A percentile compares a stretch with the other conserved stretches of the same genome.
Conservation (phyloP, 345 rosid genomes). For the Noccaea bulbosa region DNA sequence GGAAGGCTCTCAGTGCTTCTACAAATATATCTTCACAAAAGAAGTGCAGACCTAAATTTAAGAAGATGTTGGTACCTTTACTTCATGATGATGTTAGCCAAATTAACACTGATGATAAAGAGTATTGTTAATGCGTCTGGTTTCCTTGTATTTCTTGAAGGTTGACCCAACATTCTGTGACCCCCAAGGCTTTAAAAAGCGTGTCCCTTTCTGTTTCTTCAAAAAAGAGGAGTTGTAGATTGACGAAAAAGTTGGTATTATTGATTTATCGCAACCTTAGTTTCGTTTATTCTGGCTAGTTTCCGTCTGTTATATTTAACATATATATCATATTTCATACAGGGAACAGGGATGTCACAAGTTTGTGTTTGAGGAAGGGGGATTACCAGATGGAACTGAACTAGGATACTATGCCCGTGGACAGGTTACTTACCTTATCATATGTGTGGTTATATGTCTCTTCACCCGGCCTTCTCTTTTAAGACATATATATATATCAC, state of each 20-base stretch:
- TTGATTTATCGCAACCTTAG: conserved; percentile 27
- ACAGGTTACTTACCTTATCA: conserved; percentile 60
- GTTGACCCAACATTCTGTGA: conserved; percentile 50
- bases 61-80: conserved; percentile 52
- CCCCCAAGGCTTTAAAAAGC: conserved; percentile 43
- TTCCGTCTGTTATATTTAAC: conserved; percentile 30
- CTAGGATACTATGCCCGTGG: conserved; percentile 91
- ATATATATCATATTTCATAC: conserved; percentile 27
- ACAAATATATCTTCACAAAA: conserved; percentile 45
- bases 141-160: conserved; percentile 46
- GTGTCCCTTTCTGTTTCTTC: conserved; percentile 43
- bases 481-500: conserved; percentile 43
- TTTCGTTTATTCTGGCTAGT: conserved; percentile 29
- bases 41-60: conserved; percentile 48
- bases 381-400: conserved; percentile 97
- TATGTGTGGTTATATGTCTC: conserved; percentile 38
- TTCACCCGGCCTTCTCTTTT: conserved; percentile 36
- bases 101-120: conserved; percentile 20
- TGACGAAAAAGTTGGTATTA: conserved; percentile 50
- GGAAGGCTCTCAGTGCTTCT: conserved; percentile 48
- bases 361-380: conserved; percentile 79
- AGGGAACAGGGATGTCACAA: conserved; percentile 90
- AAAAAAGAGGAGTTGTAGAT: conserved; percentile 47
- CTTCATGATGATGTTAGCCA: conserved; percentile 32
- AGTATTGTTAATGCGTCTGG: conserved; percentile 35